Conservation (phyloP, 805 yeast genomes). For the Pichia cabralensis region DNA sequence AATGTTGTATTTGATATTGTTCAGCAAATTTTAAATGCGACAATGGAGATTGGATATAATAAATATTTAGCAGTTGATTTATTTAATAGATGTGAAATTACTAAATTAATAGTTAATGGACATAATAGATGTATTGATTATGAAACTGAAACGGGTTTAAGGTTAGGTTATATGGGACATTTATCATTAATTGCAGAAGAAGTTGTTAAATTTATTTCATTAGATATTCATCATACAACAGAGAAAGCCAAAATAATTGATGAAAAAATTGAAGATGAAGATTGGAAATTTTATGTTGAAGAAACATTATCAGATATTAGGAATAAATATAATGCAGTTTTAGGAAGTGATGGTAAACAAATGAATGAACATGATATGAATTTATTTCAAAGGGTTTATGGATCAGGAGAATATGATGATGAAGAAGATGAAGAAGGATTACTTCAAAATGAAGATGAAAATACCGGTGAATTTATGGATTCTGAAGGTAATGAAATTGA, state of each 20-base stretch:
- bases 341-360: slow-evolving; percentile 46
- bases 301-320: slow-evolving; percentile 79
- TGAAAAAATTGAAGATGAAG: slow-evolving; percentile 23
- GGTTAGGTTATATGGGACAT: slow-evolving; percentile 97
- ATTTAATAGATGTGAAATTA: slow-evolving; percentile 53
- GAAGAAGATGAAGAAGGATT: slow-evolving; percentile 2
- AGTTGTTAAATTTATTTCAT: slow-evolving; percentile 73
- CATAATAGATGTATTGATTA: slow-evolving; percentile 45
- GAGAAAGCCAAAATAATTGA: slow-evolving; percentile 41
- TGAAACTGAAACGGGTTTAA: slow-evolving; percentile 48
- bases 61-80: slow-evolving; percentile 64
- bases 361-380: slow-evolving; percentile 28
- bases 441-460: slow-evolving; percentile 15
- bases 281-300: slow-evolving; percentile 52
- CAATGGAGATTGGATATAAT: slow-evolving; percentile 74
- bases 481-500: slow-evolving; percentile 20
- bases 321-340: slow-evolving; percentile 85
- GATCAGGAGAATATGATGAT: slow-evolving; percentile 19
- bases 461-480: slow-evolving; percentile 15
- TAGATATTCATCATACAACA: slow-evolving; percentile 52
- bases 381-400: slow-evolving; percentile 21
- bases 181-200: slow-evolving; percentile 89
- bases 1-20: slow-evolving; percentile 94
- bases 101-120: slow-evolving; percentile 44
- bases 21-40: slow-evolving; percentile 81